A percentile compares a stretch with the other conserved stretches of the same genome.
Evolutionary conservation across 208 protist species (phyloP).

Genomic region (Leishmania mexicana): DNA sequence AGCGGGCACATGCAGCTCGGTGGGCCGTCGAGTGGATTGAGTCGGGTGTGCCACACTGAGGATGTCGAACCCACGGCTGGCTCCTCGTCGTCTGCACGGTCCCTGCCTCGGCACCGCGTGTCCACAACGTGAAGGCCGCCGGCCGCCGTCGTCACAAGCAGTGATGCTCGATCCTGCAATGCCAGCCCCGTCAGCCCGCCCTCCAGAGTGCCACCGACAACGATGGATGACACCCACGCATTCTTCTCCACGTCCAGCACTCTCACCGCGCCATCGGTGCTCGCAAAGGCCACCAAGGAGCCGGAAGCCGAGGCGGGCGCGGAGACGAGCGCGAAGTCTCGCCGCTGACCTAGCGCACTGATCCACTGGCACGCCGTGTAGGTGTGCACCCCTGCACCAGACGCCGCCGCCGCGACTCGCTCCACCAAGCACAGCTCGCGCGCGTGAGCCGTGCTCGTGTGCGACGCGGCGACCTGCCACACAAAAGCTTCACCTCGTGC

Average conservation of each 20-base stretch:
- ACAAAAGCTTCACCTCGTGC: constrained; percentile 56
- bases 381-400: not conserved
- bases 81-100: not conserved
- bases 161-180: constrained; percentile 20
- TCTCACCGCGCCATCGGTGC: constrained; percentile 50
- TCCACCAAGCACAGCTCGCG: constrained; percentile 32
- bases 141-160: constrained; percentile 45
- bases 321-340: not conserved
- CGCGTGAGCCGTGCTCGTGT: not conserved
- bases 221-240: constrained; percentile 24
- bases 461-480: constrained; percentile 37
- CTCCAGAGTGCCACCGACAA: constrained; percentile 12
- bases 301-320: not conserved
- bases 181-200: constrained; percentile 42
- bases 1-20: constrained; percentile 50
- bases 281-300: constrained; percentile 35
- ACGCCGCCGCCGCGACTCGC: constrained; percentile 18
- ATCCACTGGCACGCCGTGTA: constrained; percentile 40
- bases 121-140: constrained; percentile 45
- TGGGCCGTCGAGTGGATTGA: constrained; percentile 37
- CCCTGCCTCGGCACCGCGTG: constrained; percentile 10
- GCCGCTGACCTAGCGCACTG: not conserved
- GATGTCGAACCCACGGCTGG: not conserved
- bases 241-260: constrained; percentile 44
- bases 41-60: constrained; percentile 37